Conservation (phyloP, 2,329 filamentous ascomycete species). For the Monilinia aucupariae region DNA sequence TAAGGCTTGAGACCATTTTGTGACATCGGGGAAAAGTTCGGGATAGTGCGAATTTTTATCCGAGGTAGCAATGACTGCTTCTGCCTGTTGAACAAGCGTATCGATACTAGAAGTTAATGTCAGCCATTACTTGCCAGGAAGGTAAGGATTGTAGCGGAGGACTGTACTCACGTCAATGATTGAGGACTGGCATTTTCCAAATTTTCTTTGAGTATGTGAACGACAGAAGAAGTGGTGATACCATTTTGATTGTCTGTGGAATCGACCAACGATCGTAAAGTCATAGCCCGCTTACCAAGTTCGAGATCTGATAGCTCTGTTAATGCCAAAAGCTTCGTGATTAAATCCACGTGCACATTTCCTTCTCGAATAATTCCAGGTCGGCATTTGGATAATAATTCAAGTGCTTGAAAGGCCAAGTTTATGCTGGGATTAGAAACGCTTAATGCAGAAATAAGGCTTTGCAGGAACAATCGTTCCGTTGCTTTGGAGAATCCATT, state of each 20-base stretch:
- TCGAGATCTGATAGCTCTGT: slow-evolving; percentile 45
- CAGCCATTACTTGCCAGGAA: background rate
- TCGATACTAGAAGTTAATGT: slow-evolving; percentile 41
- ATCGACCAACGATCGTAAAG: slow-evolving; percentile 44
- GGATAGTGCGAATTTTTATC: slow-evolving; percentile 32
- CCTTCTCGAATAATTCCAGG: slow-evolving; percentile 44
- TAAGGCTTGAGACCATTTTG: slow-evolving; percentile 62
- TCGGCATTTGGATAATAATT: slow-evolving; percentile 43
- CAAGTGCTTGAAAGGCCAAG: slow-evolving; percentile 42
- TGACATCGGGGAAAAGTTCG: slow-evolving; percentile 57
- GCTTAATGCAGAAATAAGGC: slow-evolving; percentile 32
- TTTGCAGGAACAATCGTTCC: slow-evolving; percentile 32
- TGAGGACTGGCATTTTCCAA: slow-evolving; percentile 45
- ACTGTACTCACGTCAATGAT: slow-evolving; percentile 45
- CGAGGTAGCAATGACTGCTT: slow-evolving; percentile 38
- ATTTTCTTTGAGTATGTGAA: slow-evolving; percentile 51
- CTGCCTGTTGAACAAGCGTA: slow-evolving; percentile 48
- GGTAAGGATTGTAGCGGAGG: background rate
- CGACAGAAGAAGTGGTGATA: slow-evolving; percentile 37
- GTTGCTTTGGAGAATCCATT: slow-evolving; percentile 26
- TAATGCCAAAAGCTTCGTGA: slow-evolving; percentile 49
- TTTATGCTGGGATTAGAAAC: slow-evolving; percentile 24
- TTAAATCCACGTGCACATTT: slow-evolving; percentile 45
- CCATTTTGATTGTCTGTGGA: slow-evolving; percentile 16
- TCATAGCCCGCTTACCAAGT: slow-evolving; percentile 24